Evolutionary conservation across 768 basidiomycete genomes (phyloP).

Genomic region (Dioszegia crocea): DNA sequence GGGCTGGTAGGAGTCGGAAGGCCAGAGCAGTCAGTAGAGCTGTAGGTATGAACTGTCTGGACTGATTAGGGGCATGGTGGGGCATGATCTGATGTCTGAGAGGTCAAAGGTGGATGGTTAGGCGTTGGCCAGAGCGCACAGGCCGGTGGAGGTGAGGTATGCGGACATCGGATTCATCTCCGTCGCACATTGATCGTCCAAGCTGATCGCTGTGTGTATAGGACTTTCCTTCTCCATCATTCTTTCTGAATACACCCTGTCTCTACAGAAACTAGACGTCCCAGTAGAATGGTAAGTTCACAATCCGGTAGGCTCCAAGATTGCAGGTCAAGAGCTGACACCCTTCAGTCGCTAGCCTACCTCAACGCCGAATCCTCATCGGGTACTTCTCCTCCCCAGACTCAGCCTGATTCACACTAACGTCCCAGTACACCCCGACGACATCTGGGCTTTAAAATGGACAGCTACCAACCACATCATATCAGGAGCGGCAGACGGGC

Average conservation of each 20-base stretch:
- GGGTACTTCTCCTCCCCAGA: conserved; percentile 12
- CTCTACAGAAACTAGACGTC: not conserved
- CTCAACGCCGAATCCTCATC: conserved; percentile 42
- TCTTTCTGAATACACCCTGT: not conserved
- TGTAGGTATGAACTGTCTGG: conserved; percentile 1
- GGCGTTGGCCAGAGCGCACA: too few relatives aligned
- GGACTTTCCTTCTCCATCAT: not conserved
- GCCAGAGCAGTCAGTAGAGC: conserved; percentile 33
- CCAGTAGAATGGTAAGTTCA: conserved; percentile 8
- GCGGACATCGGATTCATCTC: too few relatives aligned
- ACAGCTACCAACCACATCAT: conserved; percentile 39
- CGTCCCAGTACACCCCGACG: conserved; percentile 39
- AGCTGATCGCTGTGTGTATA: too few relatives aligned
- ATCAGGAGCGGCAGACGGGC: conserved; percentile 46
- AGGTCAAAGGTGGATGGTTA: too few relatives aligned
- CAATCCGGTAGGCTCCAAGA: not conserved
- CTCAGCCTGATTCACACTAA: not conserved
- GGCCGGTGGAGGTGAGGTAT: not conserved
- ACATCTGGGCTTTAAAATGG: conserved; percentile 47
- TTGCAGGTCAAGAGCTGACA: not conserved
- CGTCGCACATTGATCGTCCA: too few relatives aligned
- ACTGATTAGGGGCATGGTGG: not conserved
- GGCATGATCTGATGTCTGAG: too few relatives aligned
- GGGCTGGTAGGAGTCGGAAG: conserved; percentile 52
- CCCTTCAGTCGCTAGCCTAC: conserved; percentile 37